Percentiles rank a stretch among this genome's conserved stretches.
These are phyloP conservation scores for Candida coleopterorum DNA, from an alignment of 805 yeast species.

Conservation along the genomic window DNA sequence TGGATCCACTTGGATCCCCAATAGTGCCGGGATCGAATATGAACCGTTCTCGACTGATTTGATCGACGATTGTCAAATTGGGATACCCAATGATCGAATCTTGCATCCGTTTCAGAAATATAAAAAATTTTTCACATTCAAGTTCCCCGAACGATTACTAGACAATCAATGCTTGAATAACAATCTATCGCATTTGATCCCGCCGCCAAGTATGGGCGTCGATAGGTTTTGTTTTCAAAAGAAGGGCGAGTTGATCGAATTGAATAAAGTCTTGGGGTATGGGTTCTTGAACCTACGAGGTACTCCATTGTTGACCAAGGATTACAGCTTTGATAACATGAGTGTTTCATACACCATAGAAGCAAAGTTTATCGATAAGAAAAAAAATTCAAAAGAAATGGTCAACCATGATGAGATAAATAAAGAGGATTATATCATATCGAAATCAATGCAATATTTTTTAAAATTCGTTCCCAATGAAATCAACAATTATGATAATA, in stretches of 20 bases:
- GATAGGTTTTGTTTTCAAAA: conserved; percentile 34
- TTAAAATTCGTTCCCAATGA: conserved; percentile 35
- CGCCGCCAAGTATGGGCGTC: conserved; percentile 41
- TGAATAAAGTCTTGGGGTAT: conserved; percentile 47
- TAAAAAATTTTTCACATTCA: conserved; percentile 56
- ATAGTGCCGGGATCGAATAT: conserved; percentile 46
- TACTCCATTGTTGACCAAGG: conserved; percentile 48
- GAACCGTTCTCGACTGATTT: conserved; percentile 40
- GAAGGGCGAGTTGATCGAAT: conserved; percentile 28
- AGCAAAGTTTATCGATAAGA: conserved; percentile 49
- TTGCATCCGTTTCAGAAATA: conserved; percentile 46
- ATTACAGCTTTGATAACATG: conserved; percentile 38
- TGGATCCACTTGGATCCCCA: conserved; percentile 45
- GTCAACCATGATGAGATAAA: conserved; percentile 33
- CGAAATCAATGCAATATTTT: conserved; percentile 32
- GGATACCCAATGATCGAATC: conserved; percentile 45
- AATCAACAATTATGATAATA: conserved; percentile 25
- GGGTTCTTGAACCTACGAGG: conserved; percentile 49
- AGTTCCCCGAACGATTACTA: conserved; percentile 48
- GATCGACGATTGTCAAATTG: conserved; percentile 44
- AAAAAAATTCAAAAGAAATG: conserved; percentile 25
- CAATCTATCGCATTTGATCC: conserved; percentile 33
- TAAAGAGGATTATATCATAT: conserved; percentile 31
- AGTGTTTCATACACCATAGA: conserved; percentile 50
- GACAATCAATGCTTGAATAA: conserved; percentile 49